These are phyloP conservation scores for Shiraia sp. DNA, from an alignment of 2,329 filamentous ascomycete genomes.

Conservation along the genomic window DNA sequence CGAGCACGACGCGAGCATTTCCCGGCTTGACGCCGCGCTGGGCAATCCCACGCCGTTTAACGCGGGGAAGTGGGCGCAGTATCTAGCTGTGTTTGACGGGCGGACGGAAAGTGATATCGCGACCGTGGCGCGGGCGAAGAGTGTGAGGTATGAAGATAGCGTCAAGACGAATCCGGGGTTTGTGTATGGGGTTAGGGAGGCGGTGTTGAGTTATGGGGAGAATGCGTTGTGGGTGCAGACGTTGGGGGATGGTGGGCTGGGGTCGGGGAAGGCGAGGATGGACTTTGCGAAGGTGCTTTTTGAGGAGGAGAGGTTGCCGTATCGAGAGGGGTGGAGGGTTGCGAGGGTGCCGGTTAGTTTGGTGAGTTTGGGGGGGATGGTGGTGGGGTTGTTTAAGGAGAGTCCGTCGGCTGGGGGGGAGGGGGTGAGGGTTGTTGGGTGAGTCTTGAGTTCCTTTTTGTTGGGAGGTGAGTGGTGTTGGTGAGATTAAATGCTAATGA, in stretches of 20 bases:
- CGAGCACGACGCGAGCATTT: conserved; percentile 24
- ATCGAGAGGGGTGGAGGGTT: conserved; percentile 16
- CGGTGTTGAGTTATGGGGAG: conserved; percentile 18
- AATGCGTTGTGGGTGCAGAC: conserved; percentile 16
- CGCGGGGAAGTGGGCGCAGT: conserved; percentile 14
- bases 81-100: conserved; percentile 14
- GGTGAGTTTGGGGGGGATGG: conserved; percentile 14
- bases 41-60: conserved; percentile 14
- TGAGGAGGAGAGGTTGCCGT: conserved; percentile 20
- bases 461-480: no score
- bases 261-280: conserved; percentile 10
- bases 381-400: conserved; percentile 4
- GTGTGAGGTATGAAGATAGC: conserved; percentile 11
- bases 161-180: conserved; percentile 14
- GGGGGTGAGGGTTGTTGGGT: conserved; percentile 6
- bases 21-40: conserved; percentile 18
- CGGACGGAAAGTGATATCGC: conserved; percentile 12
- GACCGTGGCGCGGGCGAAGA: conserved; percentile 15
- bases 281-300: conserved; percentile 16
- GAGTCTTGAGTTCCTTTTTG: conserved; percentile 1
- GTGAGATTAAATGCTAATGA: background rate
- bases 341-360: conserved; percentile 19
- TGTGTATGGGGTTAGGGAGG: conserved; percentile 12
- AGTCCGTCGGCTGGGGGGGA: conserved; percentile 13
- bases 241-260: conserved; percentile 7